Conservation (phyloP, 768 basidiomycete species). For the Auriscalpium microsporum region DNA sequence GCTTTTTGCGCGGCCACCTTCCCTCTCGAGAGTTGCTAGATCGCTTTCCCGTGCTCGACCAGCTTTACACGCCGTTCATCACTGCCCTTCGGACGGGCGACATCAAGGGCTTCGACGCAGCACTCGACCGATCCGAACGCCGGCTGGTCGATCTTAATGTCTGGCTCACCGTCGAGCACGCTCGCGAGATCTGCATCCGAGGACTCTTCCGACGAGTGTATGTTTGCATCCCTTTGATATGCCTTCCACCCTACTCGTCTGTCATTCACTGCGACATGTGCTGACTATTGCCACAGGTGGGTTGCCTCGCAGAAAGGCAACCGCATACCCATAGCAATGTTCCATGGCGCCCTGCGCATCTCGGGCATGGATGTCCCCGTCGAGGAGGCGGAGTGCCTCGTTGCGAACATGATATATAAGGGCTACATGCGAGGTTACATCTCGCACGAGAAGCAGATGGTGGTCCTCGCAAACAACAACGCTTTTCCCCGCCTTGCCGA, state of each 20-base stretch:
- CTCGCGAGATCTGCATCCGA: constrained; percentile 78
- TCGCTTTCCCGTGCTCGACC: constrained; percentile 63
- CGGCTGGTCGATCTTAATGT: constrained; percentile 80
- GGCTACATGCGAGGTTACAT: constrained; percentile 93
- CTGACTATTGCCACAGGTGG: constrained; percentile 49
- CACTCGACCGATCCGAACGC: constrained; percentile 62
- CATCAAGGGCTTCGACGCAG: constrained; percentile 69
- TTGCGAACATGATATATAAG: constrained; percentile 93
- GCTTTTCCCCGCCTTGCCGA: constrained; percentile 75
- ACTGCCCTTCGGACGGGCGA: constrained; percentile 70
- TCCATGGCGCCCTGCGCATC: constrained; percentile 65
- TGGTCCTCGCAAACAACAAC: constrained; percentile 74
- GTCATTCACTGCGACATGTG: neutral
- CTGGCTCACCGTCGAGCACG: constrained; percentile 81
- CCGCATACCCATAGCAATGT: constrained; percentile 73
- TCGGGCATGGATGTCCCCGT: constrained; percentile 60
- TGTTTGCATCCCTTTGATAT: constrained; percentile 20
- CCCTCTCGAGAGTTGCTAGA: constrained; percentile 65
- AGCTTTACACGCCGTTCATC: constrained; percentile 77
- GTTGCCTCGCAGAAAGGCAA: constrained; percentile 62
- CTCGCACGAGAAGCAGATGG: constrained; percentile 90
- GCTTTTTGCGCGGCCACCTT: constrained; percentile 79
- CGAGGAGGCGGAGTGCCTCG: constrained; percentile 88
- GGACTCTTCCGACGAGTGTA: constrained; percentile 74
- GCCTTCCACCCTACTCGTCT: neutral